Evolutionary conservation across 495 filamentous ascomycete species (phyloP).

Genomic region (Annulohypoxylon stygium): DNA sequence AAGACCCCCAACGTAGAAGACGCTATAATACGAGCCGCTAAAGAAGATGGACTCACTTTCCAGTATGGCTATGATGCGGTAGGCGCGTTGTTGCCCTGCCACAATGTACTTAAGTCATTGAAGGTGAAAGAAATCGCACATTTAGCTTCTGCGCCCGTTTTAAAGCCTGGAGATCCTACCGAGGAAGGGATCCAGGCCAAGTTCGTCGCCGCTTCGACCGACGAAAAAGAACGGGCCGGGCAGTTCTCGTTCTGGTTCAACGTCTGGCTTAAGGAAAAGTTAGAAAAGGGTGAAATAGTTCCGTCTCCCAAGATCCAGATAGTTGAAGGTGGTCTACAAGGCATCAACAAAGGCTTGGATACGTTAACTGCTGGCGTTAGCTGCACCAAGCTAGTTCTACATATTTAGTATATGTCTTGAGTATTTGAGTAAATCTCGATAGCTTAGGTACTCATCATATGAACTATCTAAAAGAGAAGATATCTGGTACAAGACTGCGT

Average conservation of each 20-base stretch:
- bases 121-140: conserved; percentile 48
- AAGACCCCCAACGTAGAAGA: conserved; percentile 59
- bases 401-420: conserved; percentile 1
- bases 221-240: conserved; percentile 52
- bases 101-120: conserved; percentile 30
- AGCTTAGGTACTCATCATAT: not conserved
- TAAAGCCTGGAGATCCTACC: conserved; percentile 51
- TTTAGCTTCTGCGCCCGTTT: conserved; percentile 55
- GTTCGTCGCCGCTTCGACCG: conserved; percentile 55
- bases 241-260: conserved; percentile 59
- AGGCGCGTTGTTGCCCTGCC: conserved; percentile 41
- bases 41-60: conserved; percentile 58
- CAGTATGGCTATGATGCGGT: conserved; percentile 59
- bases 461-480: not conserved
- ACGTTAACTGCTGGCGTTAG: conserved; percentile 59
- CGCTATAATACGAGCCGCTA: conserved; percentile 58
- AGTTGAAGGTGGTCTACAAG: conserved; percentile 59
- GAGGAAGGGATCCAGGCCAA: conserved; percentile 58
- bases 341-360: conserved; percentile 62
- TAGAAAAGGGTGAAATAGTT: conserved; percentile 57
- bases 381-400: conserved; percentile 48
- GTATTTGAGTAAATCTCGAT: not conserved
- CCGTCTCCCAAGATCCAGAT: conserved; percentile 62
- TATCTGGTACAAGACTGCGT: too few species aligned
- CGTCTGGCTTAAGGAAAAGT: conserved; percentile 57